These are phyloP conservation scores for Beverwykella pulmonaria DNA, from an alignment of 495 filamentous ascomycete species.

Conservation along the genomic window DNA sequence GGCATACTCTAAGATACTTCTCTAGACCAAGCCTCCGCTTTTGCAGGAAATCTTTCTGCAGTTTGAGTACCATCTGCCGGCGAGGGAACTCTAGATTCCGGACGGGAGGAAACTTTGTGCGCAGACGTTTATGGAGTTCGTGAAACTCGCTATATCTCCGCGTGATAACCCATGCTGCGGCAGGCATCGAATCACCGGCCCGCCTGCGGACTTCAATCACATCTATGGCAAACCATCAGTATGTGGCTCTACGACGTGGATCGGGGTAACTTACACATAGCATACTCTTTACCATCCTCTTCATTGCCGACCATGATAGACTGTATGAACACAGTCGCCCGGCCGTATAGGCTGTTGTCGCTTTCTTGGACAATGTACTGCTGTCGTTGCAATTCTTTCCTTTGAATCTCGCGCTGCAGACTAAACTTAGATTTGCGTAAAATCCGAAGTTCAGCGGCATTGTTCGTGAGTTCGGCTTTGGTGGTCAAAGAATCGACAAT, in stretches of 20 bases:
- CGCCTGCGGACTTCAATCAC: slow-evolving; percentile 87
- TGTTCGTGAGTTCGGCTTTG: slow-evolving; percentile 97
- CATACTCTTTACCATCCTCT: slow-evolving; percentile 90
- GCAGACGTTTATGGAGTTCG: slow-evolving; percentile 86
- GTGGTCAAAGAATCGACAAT: slow-evolving; percentile 88
- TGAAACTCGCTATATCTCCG: slow-evolving; percentile 89
- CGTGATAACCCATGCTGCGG: slow-evolving; percentile 52
- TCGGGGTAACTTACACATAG: slow-evolving; percentile 63
- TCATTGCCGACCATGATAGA: slow-evolving; percentile 89
- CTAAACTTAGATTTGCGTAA: slow-evolving; percentile 92
- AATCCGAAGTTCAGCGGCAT: slow-evolving; percentile 88
- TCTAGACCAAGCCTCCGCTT: slow-evolving; percentile 83
- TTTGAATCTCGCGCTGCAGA: slow-evolving; percentile 84
- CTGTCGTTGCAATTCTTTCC: slow-evolving; percentile 94
- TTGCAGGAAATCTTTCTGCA: slow-evolving; percentile 91
- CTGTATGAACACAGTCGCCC: slow-evolving; percentile 84
- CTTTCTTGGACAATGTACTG: slow-evolving; percentile 98
- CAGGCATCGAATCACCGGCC: slow-evolving; percentile 65
- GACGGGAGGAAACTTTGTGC: slow-evolving; percentile 80
- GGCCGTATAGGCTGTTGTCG: slow-evolving; percentile 94
- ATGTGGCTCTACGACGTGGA: neutral
- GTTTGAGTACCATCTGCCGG: slow-evolving; percentile 88
- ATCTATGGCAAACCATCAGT: slow-evolving; percentile 49
- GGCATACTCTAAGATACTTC: slow-evolving; percentile 68
- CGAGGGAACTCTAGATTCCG: slow-evolving; percentile 89